Evolutionary conservation across 2,329 filamentous ascomycete species (phyloP), one percentile per base, ranked within the genome.

Genomic region (Didymella arachidicola): DNA sequence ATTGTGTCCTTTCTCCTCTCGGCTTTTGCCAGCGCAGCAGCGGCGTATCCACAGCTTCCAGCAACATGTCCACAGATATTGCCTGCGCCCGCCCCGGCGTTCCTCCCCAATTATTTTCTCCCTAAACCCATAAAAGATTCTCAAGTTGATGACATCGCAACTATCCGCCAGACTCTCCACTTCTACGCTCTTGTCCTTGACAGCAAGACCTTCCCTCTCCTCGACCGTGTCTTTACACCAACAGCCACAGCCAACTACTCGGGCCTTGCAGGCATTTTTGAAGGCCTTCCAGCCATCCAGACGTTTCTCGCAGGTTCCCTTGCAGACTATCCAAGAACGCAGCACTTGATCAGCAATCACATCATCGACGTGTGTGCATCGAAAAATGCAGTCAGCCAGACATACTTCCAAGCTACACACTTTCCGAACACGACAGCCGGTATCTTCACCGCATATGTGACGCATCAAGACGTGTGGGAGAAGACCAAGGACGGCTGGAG

Each of bases 301-400:
- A 58, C 43, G 2, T 58, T 58, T 8, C 39, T 58, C 8, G 22
- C 43, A 19, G 55, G 44, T 3, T 44, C 55, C 10, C 55, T 58
- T 11, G 38, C 49, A 2, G 43, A 30, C 10, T 58, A 58, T 11
- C 49, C 55, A 4, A 47, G 36, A 18, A 58, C 55, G 5, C 55
- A 58, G 49, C 49, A 58, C 30, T 25, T 58, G 27, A 44, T 58
- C 10, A 44, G 27, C 19, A 58, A 58, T 41, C 55, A 58, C 32
- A 58, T 58, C 16, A 53, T 58, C 16, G 55, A 58, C 14, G 49
- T 58, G 5, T 58, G 55, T n/a, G 55, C 55, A 4, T 18, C 55
- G 3, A 49, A 58, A 18, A 53, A 45, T 6, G 55, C 55, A 1
- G 44, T 58, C 4, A 58, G 55, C 36, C 49, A 53, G 38, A 58